Conservation (phyloP, 2,329 filamentous ascomycete genomes). For the Hymenoscyphus albidus region DNA sequence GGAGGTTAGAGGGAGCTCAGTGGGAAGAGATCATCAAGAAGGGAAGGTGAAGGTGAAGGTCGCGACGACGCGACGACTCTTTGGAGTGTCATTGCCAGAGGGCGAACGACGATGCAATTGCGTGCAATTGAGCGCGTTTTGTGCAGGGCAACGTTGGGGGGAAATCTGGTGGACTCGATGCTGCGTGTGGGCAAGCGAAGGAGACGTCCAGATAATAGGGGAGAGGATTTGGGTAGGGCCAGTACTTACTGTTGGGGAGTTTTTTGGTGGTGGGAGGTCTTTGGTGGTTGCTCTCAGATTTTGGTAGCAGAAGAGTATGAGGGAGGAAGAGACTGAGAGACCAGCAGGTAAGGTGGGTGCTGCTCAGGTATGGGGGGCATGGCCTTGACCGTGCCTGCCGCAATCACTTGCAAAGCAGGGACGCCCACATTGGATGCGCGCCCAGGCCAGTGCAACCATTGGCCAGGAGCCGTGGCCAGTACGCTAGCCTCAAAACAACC, state of each 20-base stretch:
- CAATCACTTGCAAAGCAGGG: conserved; percentile 2
- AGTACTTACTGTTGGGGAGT: conserved; percentile 2
- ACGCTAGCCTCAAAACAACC: conserved; percentile 1
- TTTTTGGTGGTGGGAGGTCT: neutral
- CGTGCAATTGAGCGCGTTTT: conserved; percentile 12
- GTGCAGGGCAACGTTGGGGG: neutral
- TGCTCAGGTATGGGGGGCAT: neutral
- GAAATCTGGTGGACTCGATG: neutral
- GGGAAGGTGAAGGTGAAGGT: neutral
- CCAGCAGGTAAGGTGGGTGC: neutral
- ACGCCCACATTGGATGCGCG: neutral
- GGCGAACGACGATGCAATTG: neutral
- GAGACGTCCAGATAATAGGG: neutral
- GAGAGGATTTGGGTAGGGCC: neutral
- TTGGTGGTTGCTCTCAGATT: conserved; percentile 3
- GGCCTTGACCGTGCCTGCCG: neutral
- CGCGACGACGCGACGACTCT: conserved; percentile 10
- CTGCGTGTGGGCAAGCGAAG: conserved; percentile 1
- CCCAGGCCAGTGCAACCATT: neutral
- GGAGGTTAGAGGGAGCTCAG: conserved; percentile 2
- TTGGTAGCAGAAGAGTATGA: neutral
- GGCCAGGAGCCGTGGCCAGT: neutral
- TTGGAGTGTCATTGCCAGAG: conserved; percentile 9
- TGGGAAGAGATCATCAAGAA: conserved; percentile 7
- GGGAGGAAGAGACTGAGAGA: neutral